These are phyloP conservation scores for Trametes cingulata DNA, from an alignment of 768 basidiomycete genomes.

Conservation along the genomic window DNA sequence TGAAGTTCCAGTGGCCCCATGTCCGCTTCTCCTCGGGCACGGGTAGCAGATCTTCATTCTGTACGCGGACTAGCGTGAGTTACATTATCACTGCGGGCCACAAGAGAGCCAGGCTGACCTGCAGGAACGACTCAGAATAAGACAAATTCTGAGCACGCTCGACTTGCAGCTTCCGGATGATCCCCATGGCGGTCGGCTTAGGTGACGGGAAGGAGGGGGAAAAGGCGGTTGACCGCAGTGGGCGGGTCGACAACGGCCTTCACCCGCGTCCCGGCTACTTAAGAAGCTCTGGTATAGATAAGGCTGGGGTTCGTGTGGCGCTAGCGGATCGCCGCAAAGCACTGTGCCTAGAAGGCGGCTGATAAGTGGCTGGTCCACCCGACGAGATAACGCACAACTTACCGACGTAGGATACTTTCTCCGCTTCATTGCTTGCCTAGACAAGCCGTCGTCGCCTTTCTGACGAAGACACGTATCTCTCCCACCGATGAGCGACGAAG, in stretches of 20 bases:
- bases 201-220: not conserved
- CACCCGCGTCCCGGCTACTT: conserved; percentile 11
- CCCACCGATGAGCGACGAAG: too few species aligned
- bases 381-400: conserved; percentile 5
- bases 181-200: conserved; percentile 23
- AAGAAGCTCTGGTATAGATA: conserved; percentile 9
- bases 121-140: conserved; percentile 57
- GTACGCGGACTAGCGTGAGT: not conserved
- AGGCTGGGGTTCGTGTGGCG: not conserved
- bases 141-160: conserved; percentile 53
- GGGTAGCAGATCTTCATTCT: conserved; percentile 77
- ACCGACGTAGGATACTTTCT: not conserved
- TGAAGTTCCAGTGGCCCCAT: conserved; percentile 67
- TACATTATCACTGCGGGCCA: too few species aligned
- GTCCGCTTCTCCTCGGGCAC: conserved; percentile 62
- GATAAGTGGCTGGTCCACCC: conserved; percentile 11
- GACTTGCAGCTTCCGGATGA: conserved; percentile 46
- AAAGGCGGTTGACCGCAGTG: not conserved
- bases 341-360: not conserved
- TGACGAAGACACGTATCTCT: too few species aligned
- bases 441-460: too few species aligned
- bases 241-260: not conserved
- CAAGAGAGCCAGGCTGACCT: conserved; percentile 43
- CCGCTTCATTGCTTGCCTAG: too few species aligned
- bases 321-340: conserved; percentile 1